Evolutionary conservation across 2,329 filamentous ascomycete genomes (phyloP).

Genomic region (Apiospora koreana): DNA sequence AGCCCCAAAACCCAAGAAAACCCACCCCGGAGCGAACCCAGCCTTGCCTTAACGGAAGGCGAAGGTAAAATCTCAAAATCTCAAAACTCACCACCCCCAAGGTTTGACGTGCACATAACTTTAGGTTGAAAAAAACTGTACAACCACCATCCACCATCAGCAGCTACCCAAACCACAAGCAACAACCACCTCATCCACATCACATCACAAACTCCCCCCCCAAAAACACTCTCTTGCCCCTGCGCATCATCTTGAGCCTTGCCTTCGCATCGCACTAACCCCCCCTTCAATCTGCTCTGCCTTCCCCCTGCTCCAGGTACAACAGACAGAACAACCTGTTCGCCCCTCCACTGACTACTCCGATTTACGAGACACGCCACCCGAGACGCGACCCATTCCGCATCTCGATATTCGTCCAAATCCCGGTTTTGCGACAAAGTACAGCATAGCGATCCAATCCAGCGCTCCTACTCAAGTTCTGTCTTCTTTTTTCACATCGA

Average conservation of each 20-base stretch:
- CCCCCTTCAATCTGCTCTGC: neutral
- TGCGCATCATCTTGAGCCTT: constrained; percentile 5
- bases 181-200: constrained; percentile 1
- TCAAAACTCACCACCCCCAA: constrained; percentile 3
- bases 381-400: constrained; percentile 6
- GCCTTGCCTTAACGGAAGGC: constrained; percentile 3
- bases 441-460: neutral
- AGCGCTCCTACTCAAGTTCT: neutral
- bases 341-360: constrained; percentile 4
- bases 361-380: constrained; percentile 5
- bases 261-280: constrained; percentile 1
- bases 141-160: neutral
- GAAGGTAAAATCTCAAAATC: constrained; percentile 8
- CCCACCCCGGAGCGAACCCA: neutral
- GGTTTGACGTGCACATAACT: constrained; percentile 9
- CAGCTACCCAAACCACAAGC: constrained; percentile 5
- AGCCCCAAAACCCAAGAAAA: neutral
- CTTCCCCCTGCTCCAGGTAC: neutral
- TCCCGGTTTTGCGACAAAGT: neutral
- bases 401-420: constrained; percentile 5
- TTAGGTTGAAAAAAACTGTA: constrained; percentile 10
- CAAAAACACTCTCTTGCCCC: neutral
- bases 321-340: neutral
- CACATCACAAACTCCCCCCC: neutral
- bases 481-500: neutral